A percentile compares a stretch with the other conserved stretches of the same genome.
Conservation (phyloP, 148 eudicot genomes). For the Salicornia ramosissima region DNA sequence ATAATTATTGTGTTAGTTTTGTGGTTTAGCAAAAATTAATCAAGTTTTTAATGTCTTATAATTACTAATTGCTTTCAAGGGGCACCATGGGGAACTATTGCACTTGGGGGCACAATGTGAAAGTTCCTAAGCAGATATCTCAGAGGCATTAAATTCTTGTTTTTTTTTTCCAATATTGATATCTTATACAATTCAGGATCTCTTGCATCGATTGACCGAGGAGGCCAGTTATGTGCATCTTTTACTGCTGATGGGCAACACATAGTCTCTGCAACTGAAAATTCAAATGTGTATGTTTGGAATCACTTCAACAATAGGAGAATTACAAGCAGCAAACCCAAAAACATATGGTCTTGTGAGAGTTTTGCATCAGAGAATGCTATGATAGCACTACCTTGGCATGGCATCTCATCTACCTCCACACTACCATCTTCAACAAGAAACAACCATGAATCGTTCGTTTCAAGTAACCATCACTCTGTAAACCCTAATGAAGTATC, state of each 20-base stretch:
- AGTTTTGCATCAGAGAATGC: conserved; percentile 46
- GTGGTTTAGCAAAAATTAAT: too few species aligned
- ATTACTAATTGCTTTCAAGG: too few species aligned
- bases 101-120: too few species aligned
- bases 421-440: conserved; percentile 18
- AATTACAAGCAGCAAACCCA: conserved; percentile 31
- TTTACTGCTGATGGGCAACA: conserved; percentile 82
- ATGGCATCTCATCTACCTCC: conserved; percentile 39
- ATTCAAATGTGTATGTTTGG: conserved; percentile 65
- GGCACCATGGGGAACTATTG: too few species aligned
- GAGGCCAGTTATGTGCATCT: conserved; percentile 52
- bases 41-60: too few species aligned
- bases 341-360: conserved; percentile 47
- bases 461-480: conserved; percentile 24
- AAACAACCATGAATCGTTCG: conserved; percentile 20
- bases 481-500: conserved; percentile 8
- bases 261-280: conserved; percentile 54
- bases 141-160: too few species aligned
- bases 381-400: conserved; percentile 65
- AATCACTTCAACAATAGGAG: conserved; percentile 32
- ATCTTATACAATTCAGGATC: conserved; percentile 5
- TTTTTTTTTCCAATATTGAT: neutral
- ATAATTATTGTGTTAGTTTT: too few species aligned
- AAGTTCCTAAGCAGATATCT: too few species aligned
- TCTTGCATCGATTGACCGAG: conserved; percentile 26